Evolutionary conservation across 768 basidiomycete genomes (phyloP).

Genomic region (Cystobasidium ongulense): DNA sequence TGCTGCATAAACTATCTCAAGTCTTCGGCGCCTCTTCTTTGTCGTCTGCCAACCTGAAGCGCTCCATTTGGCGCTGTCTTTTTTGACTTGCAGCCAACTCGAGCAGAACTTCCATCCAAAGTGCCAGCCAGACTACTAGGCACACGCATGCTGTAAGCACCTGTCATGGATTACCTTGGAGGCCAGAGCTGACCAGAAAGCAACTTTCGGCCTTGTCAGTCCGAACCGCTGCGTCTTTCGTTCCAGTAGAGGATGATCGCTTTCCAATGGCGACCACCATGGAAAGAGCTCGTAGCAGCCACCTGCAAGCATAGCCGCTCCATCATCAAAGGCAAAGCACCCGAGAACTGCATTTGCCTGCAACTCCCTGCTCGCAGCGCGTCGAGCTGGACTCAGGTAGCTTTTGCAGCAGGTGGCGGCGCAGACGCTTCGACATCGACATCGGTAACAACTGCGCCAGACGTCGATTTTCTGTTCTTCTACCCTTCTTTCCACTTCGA

Average conservation of each 20-base stretch:
- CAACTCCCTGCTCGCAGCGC: neutral
- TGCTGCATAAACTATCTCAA: too few relatives aligned
- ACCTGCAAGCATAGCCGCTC: neutral
- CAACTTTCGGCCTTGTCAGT: neutral
- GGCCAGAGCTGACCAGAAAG: neutral
- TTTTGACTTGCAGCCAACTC: neutral
- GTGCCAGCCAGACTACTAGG: neutral
- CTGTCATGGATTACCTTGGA: neutral
- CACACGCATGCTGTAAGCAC: neutral
- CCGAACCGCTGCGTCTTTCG: neutral
- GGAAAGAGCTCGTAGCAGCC: neutral
- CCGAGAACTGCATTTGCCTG: neutral
- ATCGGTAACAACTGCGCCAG: neutral
- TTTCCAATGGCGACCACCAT: neutral
- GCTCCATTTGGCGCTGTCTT: too few relatives aligned
- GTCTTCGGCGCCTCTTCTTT: too few relatives aligned
- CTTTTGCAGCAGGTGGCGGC: slow-evolving; percentile 5
- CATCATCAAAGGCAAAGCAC: neutral
- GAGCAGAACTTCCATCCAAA: neutral
- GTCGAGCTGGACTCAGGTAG: neutral
- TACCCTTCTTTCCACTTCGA: neutral
- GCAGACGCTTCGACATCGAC: neutral
- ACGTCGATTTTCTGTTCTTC: neutral
- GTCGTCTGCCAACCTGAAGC: too few relatives aligned
- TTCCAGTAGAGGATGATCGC: neutral